Evolutionary conservation across 768 basidiomycete species (phyloP).

Genomic region (Hysterangium stoloniferum): DNA sequence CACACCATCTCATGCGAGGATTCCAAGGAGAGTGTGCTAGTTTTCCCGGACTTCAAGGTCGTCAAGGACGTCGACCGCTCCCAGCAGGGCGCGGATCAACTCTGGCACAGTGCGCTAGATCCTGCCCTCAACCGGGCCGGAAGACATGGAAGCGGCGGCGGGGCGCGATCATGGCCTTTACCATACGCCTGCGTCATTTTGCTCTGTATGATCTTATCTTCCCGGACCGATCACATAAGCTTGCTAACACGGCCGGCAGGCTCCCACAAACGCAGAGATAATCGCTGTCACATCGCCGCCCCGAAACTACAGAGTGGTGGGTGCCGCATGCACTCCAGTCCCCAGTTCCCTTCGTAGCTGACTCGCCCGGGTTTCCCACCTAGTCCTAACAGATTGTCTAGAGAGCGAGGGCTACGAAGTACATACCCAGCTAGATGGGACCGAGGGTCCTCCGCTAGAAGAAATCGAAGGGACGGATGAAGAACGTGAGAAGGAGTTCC

Average conservation of each 20-base stretch:
- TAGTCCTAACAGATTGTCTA: constrained; percentile 58
- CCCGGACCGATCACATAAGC: neutral
- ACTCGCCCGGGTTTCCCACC: constrained; percentile 14
- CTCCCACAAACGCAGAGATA: constrained; percentile 90
- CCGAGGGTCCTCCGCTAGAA: constrained; percentile 44
- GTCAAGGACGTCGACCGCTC: constrained; percentile 65
- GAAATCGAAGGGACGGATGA: constrained; percentile 42
- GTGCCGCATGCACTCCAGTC: constrained; percentile 17
- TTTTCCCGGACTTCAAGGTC: constrained; percentile 89
- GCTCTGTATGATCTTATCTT: constrained; percentile 55
- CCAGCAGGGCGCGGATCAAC: constrained; percentile 52
- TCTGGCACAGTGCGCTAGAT: constrained; percentile 60
- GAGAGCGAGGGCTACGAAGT: constrained; percentile 67
- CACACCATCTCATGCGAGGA: constrained; percentile 57
- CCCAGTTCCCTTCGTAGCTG: constrained; percentile 18
- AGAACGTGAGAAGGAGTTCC: constrained; percentile 49
- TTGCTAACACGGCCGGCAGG: constrained; percentile 37
- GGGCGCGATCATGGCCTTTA: constrained; percentile 65
- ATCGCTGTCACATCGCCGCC: constrained; percentile 83
- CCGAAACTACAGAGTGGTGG: constrained; percentile 72
- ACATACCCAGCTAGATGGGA: constrained; percentile 64
- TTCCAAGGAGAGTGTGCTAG: constrained; percentile 68
- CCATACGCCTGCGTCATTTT: constrained; percentile 89
- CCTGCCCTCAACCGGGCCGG: constrained; percentile 47
- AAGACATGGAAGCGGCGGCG: constrained; percentile 33